Base-by-base conservation (phyloP, 345 rosid species). In the Murraya koenigii region DNA sequence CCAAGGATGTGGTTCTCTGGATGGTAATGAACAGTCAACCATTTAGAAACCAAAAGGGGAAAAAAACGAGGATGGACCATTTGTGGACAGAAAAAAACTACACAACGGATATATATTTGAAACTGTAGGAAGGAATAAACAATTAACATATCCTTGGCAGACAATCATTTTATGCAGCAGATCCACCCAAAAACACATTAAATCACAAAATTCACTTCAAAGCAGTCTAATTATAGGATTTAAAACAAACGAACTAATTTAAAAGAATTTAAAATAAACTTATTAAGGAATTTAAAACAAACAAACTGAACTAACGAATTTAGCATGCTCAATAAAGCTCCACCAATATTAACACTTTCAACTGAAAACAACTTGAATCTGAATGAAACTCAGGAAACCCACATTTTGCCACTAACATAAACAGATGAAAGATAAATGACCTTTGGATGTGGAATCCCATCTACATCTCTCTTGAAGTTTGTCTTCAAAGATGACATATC, bases 1-100 rank as follows among this genome's bases (percentile, higher is more conserved):
- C 95, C n/a, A 79, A 82, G 74, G 99, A 94, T 59, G 85, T 74
- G 61, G 91, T 84, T 89, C 95, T 90, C 98, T 96, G 90, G 66
- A 77, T 36, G 61, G 71, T 39, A 85, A 84, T 20, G 65, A 73
- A 26, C 56, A 77, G 65, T 77, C 79, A 87, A 76, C 74, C 41
- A 30, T 66, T 72, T 32, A 66, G 70, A 70, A 75, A 77, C 22
- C 22, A 72, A 6, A 79, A 80, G 60, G 47, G 8, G 11, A 32
- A 66, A 23, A 66, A 38, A 19, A n/a, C 33, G 30, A 74, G 61
- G 68, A 44, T 60, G 15, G 33, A 26, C 7, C 7, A 47, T 33
- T 36, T 22, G 63, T 64, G 66, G 63, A 71, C 23, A 33, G 60
- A 52, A 3, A 49, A 41, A 26, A 49, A 15, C 36, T 33, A 28